Evolutionary conservation across 345 rosid species (phyloP), one percentile per base, ranked within the genome.

Genomic region (Cardamine occulta): DNA sequence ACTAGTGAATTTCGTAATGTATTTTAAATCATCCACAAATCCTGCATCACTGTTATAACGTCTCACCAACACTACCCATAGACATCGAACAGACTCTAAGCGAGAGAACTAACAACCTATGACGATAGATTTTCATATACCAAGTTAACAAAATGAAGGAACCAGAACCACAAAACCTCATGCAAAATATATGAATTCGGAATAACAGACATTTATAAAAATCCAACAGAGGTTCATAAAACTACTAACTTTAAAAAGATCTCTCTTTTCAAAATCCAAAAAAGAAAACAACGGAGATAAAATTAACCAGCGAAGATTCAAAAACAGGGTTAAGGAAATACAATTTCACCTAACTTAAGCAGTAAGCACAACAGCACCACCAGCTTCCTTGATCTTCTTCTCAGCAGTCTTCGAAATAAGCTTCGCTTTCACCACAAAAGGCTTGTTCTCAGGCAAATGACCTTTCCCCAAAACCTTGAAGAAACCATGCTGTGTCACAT

Each of bases 401-500:
- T 91, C 93, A 1, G 93, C 96, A 35, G 71, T 82, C 87, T 91
- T 91, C 3, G 96, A 91, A 0, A 91, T 77, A 14, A 91, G 82
- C 79, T 91, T 91, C 6, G 96, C 93, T 79, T 91, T 91, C 23
- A 91, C 88, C 6, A 87, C 96, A 42, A 91, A 65, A 1, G 96
- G 96, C 75, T 88, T 79, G 23, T 85, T 83, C 74, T 82, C 88
- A 1, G 96, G 94, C 80, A 91, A 68, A 8, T 82, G 86, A 2
- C 96, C 96, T 73, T 91, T 91, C 0, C 96, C 96, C 72, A 91
- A 80, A 2, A 91, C 93, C 92, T 91, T 91, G 32, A 88, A 88
- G 84, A 83, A 91, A 0, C 96, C 96, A 10, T 81, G 87, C 74
- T 91, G 92, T 4, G 93, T 82, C 5, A 91, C 92, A 29, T 91